Evolutionary conservation across 2,329 filamentous ascomycete species (phyloP).

Genomic region (Camillea tinctor): DNA sequence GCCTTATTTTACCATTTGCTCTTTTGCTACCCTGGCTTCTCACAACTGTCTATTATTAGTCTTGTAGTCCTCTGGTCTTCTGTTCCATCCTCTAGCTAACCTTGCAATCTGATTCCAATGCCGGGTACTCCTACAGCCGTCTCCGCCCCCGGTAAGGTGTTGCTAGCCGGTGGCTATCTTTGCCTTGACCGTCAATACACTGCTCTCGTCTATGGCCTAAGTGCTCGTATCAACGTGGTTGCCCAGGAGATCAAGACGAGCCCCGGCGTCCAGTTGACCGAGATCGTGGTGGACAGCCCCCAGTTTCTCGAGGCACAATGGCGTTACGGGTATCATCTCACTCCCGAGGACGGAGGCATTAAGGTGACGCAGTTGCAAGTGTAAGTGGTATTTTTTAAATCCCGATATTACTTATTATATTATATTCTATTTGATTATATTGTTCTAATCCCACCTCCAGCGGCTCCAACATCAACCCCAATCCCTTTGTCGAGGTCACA

Average conservation of each 20-base stretch:
- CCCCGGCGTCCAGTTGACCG: conserved; percentile 62
- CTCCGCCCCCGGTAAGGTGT: conserved; percentile 93
- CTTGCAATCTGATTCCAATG: conserved; percentile 15
- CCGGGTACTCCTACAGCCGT: conserved; percentile 51
- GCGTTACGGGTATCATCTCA: conserved; percentile 77
- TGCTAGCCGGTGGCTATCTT: conserved; percentile 91
- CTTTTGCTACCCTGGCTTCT: neutral
- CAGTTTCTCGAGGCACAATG: conserved; percentile 84
- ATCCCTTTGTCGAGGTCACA: conserved; percentile 91
- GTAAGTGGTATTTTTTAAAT: conserved; percentile 53
- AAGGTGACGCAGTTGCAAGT: conserved; percentile 74
- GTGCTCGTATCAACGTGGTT: conserved; percentile 65
- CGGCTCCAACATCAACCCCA: conserved; percentile 49
- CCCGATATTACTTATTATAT: neutral
- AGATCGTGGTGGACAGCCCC: conserved; percentile 85
- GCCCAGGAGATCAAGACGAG: conserved; percentile 57
- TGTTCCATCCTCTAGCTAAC: too few species aligned
- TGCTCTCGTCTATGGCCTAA: conserved; percentile 68
- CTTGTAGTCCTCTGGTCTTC: neutral
- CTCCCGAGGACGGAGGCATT: conserved; percentile 73
- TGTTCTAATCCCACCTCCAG: conserved; percentile 30
- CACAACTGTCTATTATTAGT: neutral
- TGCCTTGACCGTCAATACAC: conserved; percentile 87
- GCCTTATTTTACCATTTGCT: neutral
- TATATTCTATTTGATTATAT: too few species aligned